phyloP scores from a whole-genome alignment of 345 rosid species.

The Citrus cavaleriei region DNA sequence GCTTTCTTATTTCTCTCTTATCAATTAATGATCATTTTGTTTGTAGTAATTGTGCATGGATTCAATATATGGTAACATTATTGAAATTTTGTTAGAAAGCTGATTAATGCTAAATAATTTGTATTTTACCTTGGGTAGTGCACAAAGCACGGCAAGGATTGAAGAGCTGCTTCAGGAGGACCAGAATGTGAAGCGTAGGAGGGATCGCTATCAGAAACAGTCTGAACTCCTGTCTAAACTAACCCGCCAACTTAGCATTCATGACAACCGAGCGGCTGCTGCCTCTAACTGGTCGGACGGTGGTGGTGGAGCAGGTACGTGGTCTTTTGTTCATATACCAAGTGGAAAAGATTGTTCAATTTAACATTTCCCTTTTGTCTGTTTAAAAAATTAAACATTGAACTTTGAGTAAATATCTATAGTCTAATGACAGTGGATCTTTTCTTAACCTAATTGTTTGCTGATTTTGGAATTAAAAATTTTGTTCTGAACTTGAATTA shows the following conservation, averaged over 20 bases:
- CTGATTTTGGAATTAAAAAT: neutral
- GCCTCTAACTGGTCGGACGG: conserved; percentile 73
- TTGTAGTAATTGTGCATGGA: neutral
- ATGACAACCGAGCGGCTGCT: conserved; percentile 82
- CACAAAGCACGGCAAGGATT: conserved; percentile 68
- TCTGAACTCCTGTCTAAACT: conserved; percentile 79
- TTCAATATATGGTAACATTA: neutral
- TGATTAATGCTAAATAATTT: neutral
- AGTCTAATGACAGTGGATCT: neutral
- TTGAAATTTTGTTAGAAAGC: neutral
- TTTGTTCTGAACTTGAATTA: neutral
- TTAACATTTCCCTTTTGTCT: neutral
- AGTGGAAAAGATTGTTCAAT: neutral
- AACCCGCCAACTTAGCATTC: conserved; percentile 79
- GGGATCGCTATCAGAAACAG: conserved; percentile 80
- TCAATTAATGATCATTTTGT: neutral
- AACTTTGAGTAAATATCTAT: neutral
- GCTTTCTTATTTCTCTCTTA: neutral
- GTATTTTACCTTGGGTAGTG: conserved; percentile 32
- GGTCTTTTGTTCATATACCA: neutral
- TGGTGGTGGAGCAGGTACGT: conserved; percentile 45
- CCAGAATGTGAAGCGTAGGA: conserved; percentile 69
- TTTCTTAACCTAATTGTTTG: neutral
- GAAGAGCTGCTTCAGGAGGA: conserved; percentile 93
- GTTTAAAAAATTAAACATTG: neutral